Percentiles rank a stretch among this genome's conserved stretches.
These are phyloP conservation scores for Cryptococcus deneoformans DNA, from an alignment of 1,284 basidiomycete genomes.

Conservation along the genomic window DNA sequence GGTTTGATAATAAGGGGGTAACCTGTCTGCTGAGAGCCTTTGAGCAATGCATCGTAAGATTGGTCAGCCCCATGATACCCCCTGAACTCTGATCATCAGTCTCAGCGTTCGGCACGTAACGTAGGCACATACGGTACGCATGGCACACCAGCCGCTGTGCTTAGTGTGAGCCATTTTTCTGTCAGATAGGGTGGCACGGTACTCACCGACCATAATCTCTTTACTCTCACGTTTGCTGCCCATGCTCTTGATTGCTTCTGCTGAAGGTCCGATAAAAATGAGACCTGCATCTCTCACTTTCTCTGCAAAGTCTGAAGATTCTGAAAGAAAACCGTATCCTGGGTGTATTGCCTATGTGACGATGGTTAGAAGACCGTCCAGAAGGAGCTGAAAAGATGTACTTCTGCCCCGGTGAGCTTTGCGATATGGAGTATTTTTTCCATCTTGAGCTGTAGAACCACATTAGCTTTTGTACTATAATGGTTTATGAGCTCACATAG, in stretches of 20 bases:
- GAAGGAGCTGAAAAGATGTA: background rate
- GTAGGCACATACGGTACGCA: constrained; percentile 57
- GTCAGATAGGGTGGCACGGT: background rate
- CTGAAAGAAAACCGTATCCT: constrained; percentile 88
- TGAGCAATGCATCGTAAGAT: constrained; percentile 53
- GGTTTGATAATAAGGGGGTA: constrained; percentile 70
- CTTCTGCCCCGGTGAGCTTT: constrained; percentile 70
- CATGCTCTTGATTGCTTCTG: constrained; percentile 60
- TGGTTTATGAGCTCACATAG: constrained; percentile 61
- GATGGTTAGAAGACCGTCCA: background rate
- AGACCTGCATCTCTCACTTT: constrained; percentile 56
- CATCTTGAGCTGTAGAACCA: constrained; percentile 63
- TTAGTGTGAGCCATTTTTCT: constrained; percentile 2
- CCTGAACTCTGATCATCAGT: constrained; percentile 27
- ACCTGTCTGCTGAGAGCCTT: constrained; percentile 53
- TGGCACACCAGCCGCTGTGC: constrained; percentile 75
- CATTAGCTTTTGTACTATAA: background rate
- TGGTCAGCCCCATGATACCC: constrained; percentile 58
- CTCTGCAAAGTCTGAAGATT: constrained; percentile 59
- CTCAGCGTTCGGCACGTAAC: background rate
- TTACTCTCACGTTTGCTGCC: constrained; percentile 68
- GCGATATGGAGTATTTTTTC: constrained; percentile 85
- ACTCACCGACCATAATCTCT: constrained; percentile 73
- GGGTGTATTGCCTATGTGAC: constrained; percentile 48
- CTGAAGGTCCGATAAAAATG: constrained; percentile 62